Conservation (phyloP, 2,329 filamentous ascomycete genomes). For the Clonostachys chloroleuca region DNA sequence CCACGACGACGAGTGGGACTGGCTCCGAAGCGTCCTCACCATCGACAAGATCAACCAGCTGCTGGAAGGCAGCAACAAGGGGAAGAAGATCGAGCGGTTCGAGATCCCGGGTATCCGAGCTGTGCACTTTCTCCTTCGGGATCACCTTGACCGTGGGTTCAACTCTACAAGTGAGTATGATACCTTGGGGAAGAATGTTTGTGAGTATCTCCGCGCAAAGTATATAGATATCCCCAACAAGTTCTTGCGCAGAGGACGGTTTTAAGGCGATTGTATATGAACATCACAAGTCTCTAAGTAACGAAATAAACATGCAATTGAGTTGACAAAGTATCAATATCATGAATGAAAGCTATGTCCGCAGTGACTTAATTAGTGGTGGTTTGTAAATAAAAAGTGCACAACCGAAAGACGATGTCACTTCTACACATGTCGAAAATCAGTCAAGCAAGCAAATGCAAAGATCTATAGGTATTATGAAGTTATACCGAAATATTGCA, state of each 20-base stretch:
- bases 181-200: conserved; percentile 35
- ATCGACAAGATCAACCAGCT: conserved; percentile 24
- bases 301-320: too few relatives aligned
- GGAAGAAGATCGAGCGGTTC: conserved; percentile 30
- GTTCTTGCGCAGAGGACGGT: conserved; percentile 29
- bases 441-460: too few relatives aligned
- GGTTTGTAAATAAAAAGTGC: too few relatives aligned
- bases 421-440: too few relatives aligned
- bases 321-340: too few relatives aligned
- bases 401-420: too few relatives aligned
- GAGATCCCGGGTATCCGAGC: conserved; percentile 26
- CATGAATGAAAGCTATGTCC: too few relatives aligned
- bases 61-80: conserved; percentile 17
- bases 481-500: too few relatives aligned
- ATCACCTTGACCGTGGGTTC: conserved; percentile 33
- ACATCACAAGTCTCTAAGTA: too few relatives aligned
- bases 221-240: conserved; percentile 32
- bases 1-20: conserved; percentile 32
- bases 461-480: too few relatives aligned
- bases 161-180: conserved; percentile 32
- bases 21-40: conserved; percentile 32
- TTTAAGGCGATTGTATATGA: conserved; percentile 8
- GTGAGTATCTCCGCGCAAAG: conserved; percentile 35
- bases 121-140: conserved; percentile 30
- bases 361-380: too few relatives aligned